phyloP scores from a whole-genome alignment of 768 basidiomycete genomes.

The Pilatotrama ljubarskyi region DNA sequence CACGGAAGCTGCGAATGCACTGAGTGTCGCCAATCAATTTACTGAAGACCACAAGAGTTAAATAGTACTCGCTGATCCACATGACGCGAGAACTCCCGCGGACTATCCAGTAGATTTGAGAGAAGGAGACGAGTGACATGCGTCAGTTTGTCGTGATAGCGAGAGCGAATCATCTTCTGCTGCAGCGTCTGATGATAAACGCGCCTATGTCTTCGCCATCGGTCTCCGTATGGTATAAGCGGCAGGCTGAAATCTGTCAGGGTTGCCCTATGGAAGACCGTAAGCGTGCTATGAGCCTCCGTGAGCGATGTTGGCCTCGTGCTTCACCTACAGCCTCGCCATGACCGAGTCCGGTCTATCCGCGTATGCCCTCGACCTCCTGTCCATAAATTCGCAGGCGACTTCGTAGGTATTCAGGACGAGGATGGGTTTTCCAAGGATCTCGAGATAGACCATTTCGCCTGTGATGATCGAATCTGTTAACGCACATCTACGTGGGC shows the following conservation, averaged over 20 bases:
- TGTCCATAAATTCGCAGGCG: background rate
- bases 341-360: background rate
- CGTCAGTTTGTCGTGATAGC: background rate
- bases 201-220: background rate
- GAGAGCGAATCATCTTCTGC: background rate
- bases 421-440: background rate
- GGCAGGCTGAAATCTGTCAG: background rate
- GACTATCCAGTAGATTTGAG: background rate
- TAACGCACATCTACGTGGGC: no score
- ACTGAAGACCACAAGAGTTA: no score
- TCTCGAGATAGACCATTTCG: background rate
- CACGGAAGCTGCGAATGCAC: background rate
- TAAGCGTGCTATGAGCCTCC: no score
- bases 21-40: background rate
- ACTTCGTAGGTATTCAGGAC: background rate
- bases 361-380: background rate
- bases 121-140: background rate
- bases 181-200: background rate
- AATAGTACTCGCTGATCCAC: background rate
- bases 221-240: background rate
- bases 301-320: background rate
- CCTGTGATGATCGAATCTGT: background rate
- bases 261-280: background rate
- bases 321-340: background rate
- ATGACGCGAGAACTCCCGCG: background rate